Conservation (phyloP, 495 filamentous ascomycete species). For the Hamigera avellanea region DNA sequence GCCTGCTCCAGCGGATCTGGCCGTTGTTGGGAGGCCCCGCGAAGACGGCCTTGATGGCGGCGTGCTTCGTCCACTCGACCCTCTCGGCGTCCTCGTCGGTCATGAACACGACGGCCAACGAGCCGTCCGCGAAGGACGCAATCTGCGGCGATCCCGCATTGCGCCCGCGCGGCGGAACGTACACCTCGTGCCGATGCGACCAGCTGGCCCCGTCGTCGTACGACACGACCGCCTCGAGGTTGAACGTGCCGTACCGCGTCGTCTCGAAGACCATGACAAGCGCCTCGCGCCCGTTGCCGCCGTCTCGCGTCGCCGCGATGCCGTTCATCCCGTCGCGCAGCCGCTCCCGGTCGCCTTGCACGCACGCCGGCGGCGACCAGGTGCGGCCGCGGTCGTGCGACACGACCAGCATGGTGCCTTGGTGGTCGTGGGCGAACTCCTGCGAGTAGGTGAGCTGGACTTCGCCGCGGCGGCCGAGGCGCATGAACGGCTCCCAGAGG, state of each 20-base stretch:
- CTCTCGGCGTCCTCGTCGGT: constrained; percentile 42
- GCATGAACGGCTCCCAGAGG: constrained; percentile 52
- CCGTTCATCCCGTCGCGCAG: constrained; percentile 53
- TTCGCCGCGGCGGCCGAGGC: constrained; percentile 33
- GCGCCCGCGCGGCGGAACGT: constrained; percentile 27
- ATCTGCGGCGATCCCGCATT: constrained; percentile 52
- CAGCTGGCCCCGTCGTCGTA: constrained; percentile 46
- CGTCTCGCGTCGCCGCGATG: constrained; percentile 30
- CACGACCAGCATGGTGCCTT: constrained; percentile 46
- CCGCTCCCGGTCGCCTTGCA: constrained; percentile 33
- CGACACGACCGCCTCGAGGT: constrained; percentile 42
- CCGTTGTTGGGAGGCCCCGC: constrained; percentile 24
- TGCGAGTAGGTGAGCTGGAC: constrained; percentile 48
- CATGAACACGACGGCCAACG: constrained; percentile 47
- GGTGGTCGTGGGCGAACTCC: constrained; percentile 42
- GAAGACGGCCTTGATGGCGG: constrained; percentile 29
- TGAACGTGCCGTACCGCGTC: constrained; percentile 35
- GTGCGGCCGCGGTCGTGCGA: constrained; percentile 42
- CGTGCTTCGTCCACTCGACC: constrained; percentile 28
- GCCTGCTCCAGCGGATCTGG: constrained; percentile 20
- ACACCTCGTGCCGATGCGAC: constrained; percentile 39
- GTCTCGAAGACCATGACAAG: constrained; percentile 52
- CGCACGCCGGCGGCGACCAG: constrained; percentile 34
- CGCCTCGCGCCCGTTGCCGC: constrained; percentile 26
- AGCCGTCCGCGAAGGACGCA: constrained; percentile 41